phyloP scores from a whole-genome alignment of 2,329 filamentous ascomycete genomes.

The Apiospora malaysiana region DNA sequence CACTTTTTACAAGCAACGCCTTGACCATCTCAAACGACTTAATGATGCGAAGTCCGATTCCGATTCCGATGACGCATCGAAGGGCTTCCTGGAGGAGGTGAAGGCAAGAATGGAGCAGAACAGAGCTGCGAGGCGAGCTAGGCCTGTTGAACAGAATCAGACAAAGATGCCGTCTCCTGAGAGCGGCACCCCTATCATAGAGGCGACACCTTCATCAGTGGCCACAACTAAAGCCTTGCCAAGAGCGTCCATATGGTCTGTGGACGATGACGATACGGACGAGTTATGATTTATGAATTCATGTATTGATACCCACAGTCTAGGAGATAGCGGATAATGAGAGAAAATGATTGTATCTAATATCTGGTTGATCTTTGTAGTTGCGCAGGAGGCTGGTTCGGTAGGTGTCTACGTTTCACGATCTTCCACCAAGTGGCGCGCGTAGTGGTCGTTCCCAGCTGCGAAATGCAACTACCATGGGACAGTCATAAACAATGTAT shows the following conservation, averaged over 20 bases:
- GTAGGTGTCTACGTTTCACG: not conserved
- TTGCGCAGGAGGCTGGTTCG: not conserved
- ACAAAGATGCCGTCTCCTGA: not conserved
- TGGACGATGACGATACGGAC: constrained; percentile 37
- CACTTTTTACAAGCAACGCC: constrained; percentile 75
- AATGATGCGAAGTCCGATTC: constrained; percentile 22
- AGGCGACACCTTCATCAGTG: not conserved
- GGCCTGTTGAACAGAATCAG: not conserved
- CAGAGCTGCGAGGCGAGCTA: not conserved
- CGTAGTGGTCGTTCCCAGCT: not conserved
- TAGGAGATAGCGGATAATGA: not conserved
- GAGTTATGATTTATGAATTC: constrained; percentile 32
- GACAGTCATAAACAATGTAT: not conserved
- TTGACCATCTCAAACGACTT: constrained; percentile 50
- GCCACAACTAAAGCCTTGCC: not conserved
- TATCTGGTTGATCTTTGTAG: not conserved
- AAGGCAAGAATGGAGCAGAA: not conserved
- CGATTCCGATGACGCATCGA: not conserved
- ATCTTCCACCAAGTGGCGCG: not conserved
- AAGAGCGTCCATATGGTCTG: constrained; percentile 32
- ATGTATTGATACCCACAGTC: constrained; percentile 7
- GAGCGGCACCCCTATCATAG: not conserved
- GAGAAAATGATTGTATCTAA: not conserved
- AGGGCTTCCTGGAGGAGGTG: not conserved
- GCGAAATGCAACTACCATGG: not conserved